A percentile compares a stretch with the other conserved stretches of the same genome.
Conservation (phyloP, 768 basidiomycete genomes). For the Panaeolus papilionaceus region DNA sequence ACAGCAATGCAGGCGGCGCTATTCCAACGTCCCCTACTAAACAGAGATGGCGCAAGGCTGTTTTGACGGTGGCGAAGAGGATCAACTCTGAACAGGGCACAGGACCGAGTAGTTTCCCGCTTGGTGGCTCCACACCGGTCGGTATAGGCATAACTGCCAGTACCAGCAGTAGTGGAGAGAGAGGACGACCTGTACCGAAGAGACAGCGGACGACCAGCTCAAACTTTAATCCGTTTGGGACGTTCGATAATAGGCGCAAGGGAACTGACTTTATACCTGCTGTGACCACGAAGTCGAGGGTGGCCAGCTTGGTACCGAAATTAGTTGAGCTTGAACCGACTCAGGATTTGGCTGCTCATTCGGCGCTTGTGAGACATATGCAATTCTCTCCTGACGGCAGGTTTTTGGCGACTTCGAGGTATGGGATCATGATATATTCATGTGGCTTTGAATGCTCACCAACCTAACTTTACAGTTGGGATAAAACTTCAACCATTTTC, state of each 20-base stretch:
- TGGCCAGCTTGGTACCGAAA: slow-evolving; percentile 60
- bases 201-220: slow-evolving; percentile 33
- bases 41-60: slow-evolving; percentile 13
- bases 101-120: slow-evolving; percentile 30
- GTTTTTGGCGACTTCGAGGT: slow-evolving; percentile 78
- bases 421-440: slow-evolving; percentile 15
- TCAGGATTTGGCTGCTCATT: slow-evolving; percentile 68
- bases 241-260: slow-evolving; percentile 22
- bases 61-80: slow-evolving; percentile 25
- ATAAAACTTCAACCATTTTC: slow-evolving; percentile 72
- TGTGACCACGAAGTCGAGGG: slow-evolving; percentile 49
- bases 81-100: slow-evolving; percentile 34
- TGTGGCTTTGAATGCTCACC: background rate
- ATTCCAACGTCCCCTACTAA: background rate
- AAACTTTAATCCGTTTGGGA: slow-evolving; percentile 15
- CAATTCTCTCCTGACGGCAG: slow-evolving; percentile 81
- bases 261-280: slow-evolving; percentile 34
- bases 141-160: background rate
- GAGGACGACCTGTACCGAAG: slow-evolving; percentile 24
- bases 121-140: background rate
- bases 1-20: background rate
- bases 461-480: slow-evolving; percentile 55
- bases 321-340: slow-evolving; percentile 59
- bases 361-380: slow-evolving; percentile 71
- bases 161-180: background rate